Evolutionary conservation across 495 filamentous ascomycete genomes (phyloP).

Genomic region (Lasiosphaeria ovina): DNA sequence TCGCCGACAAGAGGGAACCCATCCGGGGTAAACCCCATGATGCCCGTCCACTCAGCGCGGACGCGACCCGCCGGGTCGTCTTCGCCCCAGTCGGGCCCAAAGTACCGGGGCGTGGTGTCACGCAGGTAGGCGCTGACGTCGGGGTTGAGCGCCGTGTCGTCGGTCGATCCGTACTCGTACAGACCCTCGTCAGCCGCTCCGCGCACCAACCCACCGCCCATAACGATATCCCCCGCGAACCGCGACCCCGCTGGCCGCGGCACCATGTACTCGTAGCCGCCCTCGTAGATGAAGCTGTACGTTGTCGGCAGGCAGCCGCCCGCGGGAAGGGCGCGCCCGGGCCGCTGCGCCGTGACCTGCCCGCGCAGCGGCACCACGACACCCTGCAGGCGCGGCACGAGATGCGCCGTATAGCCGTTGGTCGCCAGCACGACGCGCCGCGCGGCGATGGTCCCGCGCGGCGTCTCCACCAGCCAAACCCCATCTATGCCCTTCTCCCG

Average conservation of each 20-base stretch:
- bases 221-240: slow-evolving; percentile 61
- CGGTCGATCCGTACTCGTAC: slow-evolving; percentile 52
- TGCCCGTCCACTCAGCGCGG: slow-evolving; percentile 59
- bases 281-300: slow-evolving; percentile 60
- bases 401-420: slow-evolving; percentile 65
- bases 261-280: slow-evolving; percentile 68
- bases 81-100: slow-evolving; percentile 57
- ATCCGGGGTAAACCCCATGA: slow-evolving; percentile 59
- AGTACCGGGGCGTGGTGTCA: slow-evolving; percentile 48
- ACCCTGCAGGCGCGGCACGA: slow-evolving; percentile 56
- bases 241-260: slow-evolving; percentile 46
- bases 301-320: slow-evolving; percentile 46
- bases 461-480: slow-evolving; percentile 50
- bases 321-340: slow-evolving; percentile 45
- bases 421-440: slow-evolving; percentile 63
- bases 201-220: slow-evolving; percentile 62
- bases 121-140: slow-evolving; percentile 53
- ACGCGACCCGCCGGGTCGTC: slow-evolving; percentile 57
- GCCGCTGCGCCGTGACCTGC: slow-evolving; percentile 63
- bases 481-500: slow-evolving; percentile 2
- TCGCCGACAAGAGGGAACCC: slow-evolving; percentile 56
- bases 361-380: slow-evolving; percentile 65
- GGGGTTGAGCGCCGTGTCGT: slow-evolving; percentile 57
- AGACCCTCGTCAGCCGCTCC: slow-evolving; percentile 40
- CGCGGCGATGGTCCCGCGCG: slow-evolving; percentile 53